Evolutionary conservation across 495 filamentous ascomycete genomes (phyloP).

Genomic region (Haplographium delicatum): DNA sequence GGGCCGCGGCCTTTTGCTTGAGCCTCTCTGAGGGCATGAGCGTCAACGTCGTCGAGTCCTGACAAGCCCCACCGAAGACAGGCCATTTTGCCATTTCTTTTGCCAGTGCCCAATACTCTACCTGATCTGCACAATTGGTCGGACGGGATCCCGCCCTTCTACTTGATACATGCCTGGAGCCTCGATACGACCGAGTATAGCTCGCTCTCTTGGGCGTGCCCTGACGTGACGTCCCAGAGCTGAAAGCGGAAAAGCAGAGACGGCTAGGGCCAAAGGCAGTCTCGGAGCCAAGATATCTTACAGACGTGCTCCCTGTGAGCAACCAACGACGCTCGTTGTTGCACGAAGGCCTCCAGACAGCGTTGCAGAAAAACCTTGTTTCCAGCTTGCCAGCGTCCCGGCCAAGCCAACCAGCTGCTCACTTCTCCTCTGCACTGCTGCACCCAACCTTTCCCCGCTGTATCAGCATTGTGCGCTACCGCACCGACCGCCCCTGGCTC

Average conservation of each 20-base stretch:
- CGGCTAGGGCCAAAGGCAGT: neutral
- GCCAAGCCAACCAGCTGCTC: neutral
- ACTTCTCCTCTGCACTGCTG: neutral
- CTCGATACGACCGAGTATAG: neutral
- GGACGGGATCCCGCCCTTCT: neutral
- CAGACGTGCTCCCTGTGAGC: neutral
- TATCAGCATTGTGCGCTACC: slow-evolving; percentile 6
- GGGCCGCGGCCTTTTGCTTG: too few relatives aligned
- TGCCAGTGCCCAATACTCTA: neutral
- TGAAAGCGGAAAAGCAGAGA: too few relatives aligned
- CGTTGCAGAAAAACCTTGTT: slow-evolving; percentile 3
- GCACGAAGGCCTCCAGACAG: too few relatives aligned
- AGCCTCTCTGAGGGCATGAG: too few relatives aligned
- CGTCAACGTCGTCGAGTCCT: too few relatives aligned
- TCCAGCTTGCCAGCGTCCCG: neutral
- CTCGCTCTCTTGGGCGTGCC: too few relatives aligned
- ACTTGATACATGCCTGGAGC: neutral
- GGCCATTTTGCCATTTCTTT: neutral
- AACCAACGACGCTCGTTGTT: too few relatives aligned
- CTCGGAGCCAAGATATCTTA: neutral
- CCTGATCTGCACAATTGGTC: neutral
- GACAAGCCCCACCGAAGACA: neutral
- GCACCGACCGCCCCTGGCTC: neutral
- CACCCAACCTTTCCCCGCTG: slow-evolving; percentile 12
- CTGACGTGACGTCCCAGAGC: too few relatives aligned